Evolutionary conservation across 2,329 filamentous ascomycete genomes (phyloP).

Genomic region (Xylaria sp.): DNA sequence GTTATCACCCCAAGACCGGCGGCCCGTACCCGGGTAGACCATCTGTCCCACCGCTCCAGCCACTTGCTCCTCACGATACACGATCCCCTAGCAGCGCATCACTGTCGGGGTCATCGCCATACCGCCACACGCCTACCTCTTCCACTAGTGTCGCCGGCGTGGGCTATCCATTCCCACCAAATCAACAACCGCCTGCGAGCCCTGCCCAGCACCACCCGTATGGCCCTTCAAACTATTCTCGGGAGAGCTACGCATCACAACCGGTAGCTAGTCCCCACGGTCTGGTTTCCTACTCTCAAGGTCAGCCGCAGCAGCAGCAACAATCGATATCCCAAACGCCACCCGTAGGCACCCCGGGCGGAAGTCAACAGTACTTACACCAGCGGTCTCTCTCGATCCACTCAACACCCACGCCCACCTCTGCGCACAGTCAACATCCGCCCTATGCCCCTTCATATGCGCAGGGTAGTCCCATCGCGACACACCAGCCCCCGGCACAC

Average conservation of each 20-base stretch:
- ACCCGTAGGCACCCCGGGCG: slow-evolving; percentile 41
- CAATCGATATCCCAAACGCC: slow-evolving; percentile 44
- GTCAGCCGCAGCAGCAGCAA: slow-evolving; percentile 23
- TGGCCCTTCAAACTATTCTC: slow-evolving; percentile 40
- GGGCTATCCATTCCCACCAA: slow-evolving; percentile 48
- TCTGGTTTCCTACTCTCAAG: slow-evolving; percentile 38
- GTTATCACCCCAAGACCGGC: slow-evolving; percentile 33
- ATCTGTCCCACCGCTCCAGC: slow-evolving; percentile 39
- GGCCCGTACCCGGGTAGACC: slow-evolving; percentile 36
- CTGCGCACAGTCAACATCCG: slow-evolving; percentile 53
- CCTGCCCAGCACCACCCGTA: slow-evolving; percentile 39
- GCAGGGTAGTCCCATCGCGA: slow-evolving; percentile 49
- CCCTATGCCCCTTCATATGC: slow-evolving; percentile 45
- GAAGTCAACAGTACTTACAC: slow-evolving; percentile 35
- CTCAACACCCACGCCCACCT: slow-evolving; percentile 57
- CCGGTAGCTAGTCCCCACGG: slow-evolving; percentile 31
- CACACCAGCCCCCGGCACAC: slow-evolving; percentile 38
- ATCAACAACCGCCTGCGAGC: slow-evolving; percentile 31
- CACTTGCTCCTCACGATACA: slow-evolving; percentile 41
- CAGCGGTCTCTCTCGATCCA: slow-evolving; percentile 53
- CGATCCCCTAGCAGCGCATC: slow-evolving; percentile 46
- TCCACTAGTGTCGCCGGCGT: slow-evolving; percentile 37
- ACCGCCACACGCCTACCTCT: slow-evolving; percentile 46
- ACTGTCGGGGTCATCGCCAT: slow-evolving; percentile 43
- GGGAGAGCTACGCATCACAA: slow-evolving; percentile 41